These are phyloP conservation scores for Lichtheimia ornata DNA, from an alignment of 371 early-diverging fungal genomes.

Conservation along the genomic window DNA sequence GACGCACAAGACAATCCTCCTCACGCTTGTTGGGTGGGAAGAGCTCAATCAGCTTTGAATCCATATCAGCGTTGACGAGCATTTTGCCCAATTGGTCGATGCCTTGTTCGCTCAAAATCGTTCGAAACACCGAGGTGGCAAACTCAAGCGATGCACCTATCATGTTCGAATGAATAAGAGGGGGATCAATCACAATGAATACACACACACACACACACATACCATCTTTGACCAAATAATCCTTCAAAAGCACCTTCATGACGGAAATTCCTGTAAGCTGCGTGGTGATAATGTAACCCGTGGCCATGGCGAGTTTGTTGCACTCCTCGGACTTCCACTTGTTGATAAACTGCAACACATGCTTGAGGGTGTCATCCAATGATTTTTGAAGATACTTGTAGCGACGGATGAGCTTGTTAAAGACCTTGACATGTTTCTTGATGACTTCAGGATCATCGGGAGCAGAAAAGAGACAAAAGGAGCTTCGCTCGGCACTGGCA, in stretches of 20 bases:
- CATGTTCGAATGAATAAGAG: neutral
- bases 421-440: conserved; percentile 77
- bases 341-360: conserved; percentile 87
- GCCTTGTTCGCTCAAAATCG: conserved; percentile 74
- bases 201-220: conserved; percentile 10
- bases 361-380: conserved; percentile 84
- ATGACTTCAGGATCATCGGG: conserved; percentile 71
- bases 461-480: conserved; percentile 83
- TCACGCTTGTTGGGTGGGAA: conserved; percentile 92
- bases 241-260: conserved; percentile 79
- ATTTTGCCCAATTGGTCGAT: conserved; percentile 75
- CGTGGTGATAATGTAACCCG: conserved; percentile 73
- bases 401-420: conserved; percentile 85
- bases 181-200: neutral
- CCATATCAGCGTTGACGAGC: conserved; percentile 72
- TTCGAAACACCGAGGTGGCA: conserved; percentile 80
- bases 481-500: conserved; percentile 78
- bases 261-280: conserved; percentile 70
- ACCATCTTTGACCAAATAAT: conserved; percentile 92
- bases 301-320: conserved; percentile 78
- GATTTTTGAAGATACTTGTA: conserved; percentile 90
- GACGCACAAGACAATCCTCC: conserved; percentile 84
- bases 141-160: conserved; percentile 74
- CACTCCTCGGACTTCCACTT: conserved; percentile 78
- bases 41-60: conserved; percentile 78